Base-by-base conservation (phyloP, 352 stramenopile species). In the Pythium guiyangense region DNA sequence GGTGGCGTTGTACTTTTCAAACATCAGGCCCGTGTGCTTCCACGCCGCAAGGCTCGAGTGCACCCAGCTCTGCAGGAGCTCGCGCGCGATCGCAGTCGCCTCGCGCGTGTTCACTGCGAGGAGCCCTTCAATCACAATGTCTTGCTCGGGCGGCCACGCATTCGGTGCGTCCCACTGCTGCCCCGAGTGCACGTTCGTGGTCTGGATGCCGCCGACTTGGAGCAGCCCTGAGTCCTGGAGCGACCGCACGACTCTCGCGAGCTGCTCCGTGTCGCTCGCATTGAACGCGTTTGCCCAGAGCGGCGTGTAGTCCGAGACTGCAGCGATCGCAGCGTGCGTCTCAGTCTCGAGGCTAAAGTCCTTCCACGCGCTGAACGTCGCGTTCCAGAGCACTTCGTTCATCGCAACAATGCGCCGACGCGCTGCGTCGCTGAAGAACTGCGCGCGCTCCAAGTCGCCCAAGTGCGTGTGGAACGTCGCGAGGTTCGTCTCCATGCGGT, bases 121-220 rank as follows among this genome's bases (percentile, higher is more conserved):
- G 53, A 96, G 67, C 1, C 85, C 88, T 72, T 92, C 80, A 15
- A 96, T 70, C 31, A 93, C 50, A 31, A 96, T 84, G 54, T 91
- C 74, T 57, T 95, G 84, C 61, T 92, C 71, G 0, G 88, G 88
- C 0, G 88, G 78, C 88, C 88, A 96, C 31, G 83, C 84, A 37
- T 95, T 96, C 0, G 88, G 88, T 20, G 82, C 71, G 46, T 92
- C 82, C 88, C 88, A 96, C 72, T 96, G 88, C 55, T 96, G 81
- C 0, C 86, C 86, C 14, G 86, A 90, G 50, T 77, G 76, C 18
- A 68, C 70, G 10, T 59, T 80, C 18, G 88, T 93, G 10, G 86
- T 90, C 51, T 84, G 66, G 4, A 94, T 64, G 22, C 88, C 88
- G 27, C 70, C 81, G 6, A 71, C 62, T 45, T 91, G 74, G 25